These are phyloP conservation scores for Calocybe indica DNA, from an alignment of 768 basidiomycete species.

Conservation along the genomic window DNA sequence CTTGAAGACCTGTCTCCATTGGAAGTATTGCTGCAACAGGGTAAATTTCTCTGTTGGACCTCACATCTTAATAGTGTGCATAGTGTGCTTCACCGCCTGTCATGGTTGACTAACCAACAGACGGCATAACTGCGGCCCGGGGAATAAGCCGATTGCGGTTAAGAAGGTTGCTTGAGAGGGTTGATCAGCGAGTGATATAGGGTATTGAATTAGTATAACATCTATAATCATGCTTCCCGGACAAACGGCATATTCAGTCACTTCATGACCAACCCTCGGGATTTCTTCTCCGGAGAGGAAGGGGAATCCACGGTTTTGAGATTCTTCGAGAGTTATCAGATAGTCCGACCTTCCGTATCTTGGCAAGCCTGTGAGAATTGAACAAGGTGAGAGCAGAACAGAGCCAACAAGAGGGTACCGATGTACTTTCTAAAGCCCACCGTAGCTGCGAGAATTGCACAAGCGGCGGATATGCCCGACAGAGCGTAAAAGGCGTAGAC, in stretches of 20 bases:
- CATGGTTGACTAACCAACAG: no score
- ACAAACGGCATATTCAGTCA: not conserved
- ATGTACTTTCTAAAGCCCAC: slow-evolving; percentile 58
- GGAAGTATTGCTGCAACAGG: no score
- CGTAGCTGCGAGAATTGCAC: slow-evolving; percentile 59
- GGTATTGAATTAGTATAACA: no score
- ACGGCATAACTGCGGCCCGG: no score
- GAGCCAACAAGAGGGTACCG: not conserved
- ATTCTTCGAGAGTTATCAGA: slow-evolving; percentile 25
- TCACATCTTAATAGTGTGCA: no score
- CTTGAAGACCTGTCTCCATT: no score
- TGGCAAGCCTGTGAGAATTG: slow-evolving; percentile 27
- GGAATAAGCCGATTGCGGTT: no score
- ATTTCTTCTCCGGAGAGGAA: slow-evolving; percentile 37
- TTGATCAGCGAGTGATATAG: no score
- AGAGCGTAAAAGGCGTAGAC: slow-evolving; percentile 71
- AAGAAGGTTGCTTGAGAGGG: no score
- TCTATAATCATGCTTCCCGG: no score
- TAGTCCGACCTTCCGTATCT: slow-evolving; percentile 42
- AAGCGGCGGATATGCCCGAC: slow-evolving; percentile 49
- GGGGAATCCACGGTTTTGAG: slow-evolving; percentile 36
- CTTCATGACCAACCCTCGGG: slow-evolving; percentile 35
- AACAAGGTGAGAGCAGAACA: slow-evolving; percentile 6
- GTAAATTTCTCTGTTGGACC: no score
- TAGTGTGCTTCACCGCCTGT: no score